Percentiles rank a stretch among this genome's conserved stretches.
These are phyloP conservation scores for Candida labiduridarum DNA, from an alignment of 1,139 yeast species.

Conservation along the genomic window DNA sequence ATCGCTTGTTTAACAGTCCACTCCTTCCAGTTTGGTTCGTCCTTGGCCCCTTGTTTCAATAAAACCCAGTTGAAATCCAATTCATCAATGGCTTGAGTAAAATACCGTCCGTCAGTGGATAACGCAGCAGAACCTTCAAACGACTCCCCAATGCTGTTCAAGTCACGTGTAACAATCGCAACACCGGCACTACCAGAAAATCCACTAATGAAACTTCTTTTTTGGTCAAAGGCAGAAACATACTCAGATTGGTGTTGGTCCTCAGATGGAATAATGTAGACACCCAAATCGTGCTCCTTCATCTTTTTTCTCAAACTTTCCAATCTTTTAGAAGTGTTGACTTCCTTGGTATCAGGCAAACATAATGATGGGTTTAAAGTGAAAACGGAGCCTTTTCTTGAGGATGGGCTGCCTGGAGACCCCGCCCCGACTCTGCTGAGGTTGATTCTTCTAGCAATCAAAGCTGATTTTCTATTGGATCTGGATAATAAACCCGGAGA, in stretches of 20 bases:
- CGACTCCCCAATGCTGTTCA: conserved; percentile 54
- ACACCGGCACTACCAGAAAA: conserved; percentile 96
- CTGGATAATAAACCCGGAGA: conserved; percentile 79
- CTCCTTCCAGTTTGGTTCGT: conserved; percentile 83
- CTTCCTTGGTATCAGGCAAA: conserved; percentile 47
- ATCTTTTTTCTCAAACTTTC: conserved; percentile 65
- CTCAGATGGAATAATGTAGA: conserved; percentile 86
- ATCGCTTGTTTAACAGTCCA: conserved; percentile 74
- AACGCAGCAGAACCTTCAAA: conserved; percentile 77
- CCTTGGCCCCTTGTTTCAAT: conserved; percentile 76
- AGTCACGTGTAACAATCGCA: conserved; percentile 80
- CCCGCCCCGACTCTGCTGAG: conserved; percentile 32
- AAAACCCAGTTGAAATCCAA: conserved; percentile 87
- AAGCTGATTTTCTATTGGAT: conserved; percentile 55
- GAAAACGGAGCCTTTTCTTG: conserved; percentile 51
- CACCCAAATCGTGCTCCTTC: conserved; percentile 66
- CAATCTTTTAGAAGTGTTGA: conserved; percentile 63
- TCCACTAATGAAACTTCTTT: conserved; percentile 83
- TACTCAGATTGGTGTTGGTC: conserved; percentile 96
- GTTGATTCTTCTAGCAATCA: conserved; percentile 52
- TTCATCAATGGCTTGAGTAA: conserved; percentile 86
- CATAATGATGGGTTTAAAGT: conserved; percentile 51
- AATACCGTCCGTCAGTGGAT: conserved; percentile 95
- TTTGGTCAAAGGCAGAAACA: conserved; percentile 77
- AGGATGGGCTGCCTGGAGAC: conserved; percentile 12